These are phyloP conservation scores for Taiozyma onychis DNA, from an alignment of 1,139 yeast genomes.

Conservation along the genomic window DNA sequence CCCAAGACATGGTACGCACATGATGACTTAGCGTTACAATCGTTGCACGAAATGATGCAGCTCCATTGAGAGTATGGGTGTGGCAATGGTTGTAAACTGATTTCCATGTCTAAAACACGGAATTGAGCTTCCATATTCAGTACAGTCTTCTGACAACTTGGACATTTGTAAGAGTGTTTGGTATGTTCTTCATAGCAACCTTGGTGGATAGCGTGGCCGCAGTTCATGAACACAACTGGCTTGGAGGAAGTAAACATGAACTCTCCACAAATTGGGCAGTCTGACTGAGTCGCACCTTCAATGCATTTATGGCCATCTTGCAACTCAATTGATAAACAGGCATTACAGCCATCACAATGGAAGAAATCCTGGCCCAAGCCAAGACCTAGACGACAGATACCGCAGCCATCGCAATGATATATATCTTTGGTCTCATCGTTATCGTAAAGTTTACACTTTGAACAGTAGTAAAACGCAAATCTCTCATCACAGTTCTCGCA, in stretches of 20 bases:
- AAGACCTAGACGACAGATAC: conserved; percentile 83
- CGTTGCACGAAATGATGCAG: conserved; percentile 77
- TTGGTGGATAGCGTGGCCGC: conserved; percentile 94
- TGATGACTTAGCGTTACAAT: conserved; percentile 79
- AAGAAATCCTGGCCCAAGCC: conserved; percentile 86
- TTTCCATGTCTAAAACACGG: conserved; percentile 79
- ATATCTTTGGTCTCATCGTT: conserved; percentile 76
- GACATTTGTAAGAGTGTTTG: conserved; percentile 82
- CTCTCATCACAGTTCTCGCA: conserved; percentile 63
- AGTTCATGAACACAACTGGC: conserved; percentile 83
- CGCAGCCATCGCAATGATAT: conserved; percentile 90
- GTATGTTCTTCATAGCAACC: conserved; percentile 75
- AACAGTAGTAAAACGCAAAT: conserved; percentile 75
- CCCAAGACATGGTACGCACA: conserved; percentile 82
- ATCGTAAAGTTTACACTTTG: conserved; percentile 74
- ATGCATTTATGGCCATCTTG: conserved; percentile 77
- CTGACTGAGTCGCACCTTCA: conserved; percentile 81
- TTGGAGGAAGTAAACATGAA: conserved; percentile 81
- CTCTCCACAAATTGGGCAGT: conserved; percentile 92
- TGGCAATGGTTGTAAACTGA: conserved; percentile 70
- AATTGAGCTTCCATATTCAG: conserved; percentile 86
- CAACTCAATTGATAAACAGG: conserved; percentile 78
- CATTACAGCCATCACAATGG: conserved; percentile 88
- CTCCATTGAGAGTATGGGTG: conserved; percentile 74
- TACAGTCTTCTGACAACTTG: conserved; percentile 79